Evolutionary conservation across 2,329 filamentous ascomycete species (phyloP).

Genomic region (Xylariaceae sp.): DNA sequence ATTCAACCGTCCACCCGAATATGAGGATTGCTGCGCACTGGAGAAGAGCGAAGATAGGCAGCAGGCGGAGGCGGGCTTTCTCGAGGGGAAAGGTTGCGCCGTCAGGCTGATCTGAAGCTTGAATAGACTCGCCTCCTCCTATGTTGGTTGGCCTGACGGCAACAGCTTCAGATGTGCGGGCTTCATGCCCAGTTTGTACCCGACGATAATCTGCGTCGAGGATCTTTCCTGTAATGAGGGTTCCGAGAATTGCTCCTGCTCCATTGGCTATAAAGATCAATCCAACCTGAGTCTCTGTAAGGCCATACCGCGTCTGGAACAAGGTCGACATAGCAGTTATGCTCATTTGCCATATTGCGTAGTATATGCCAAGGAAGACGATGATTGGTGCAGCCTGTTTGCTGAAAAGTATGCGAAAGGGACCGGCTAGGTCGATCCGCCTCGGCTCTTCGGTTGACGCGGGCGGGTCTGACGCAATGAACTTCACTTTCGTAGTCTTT

Average conservation of each 20-base stretch:
- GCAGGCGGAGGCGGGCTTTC: slow-evolving; percentile 45
- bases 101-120: slow-evolving; percentile 3
- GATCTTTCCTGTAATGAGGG: slow-evolving; percentile 47
- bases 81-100: slow-evolving; percentile 42
- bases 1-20: slow-evolving; percentile 52
- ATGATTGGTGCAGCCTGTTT: slow-evolving; percentile 42
- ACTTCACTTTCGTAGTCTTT: slow-evolving; percentile 25
- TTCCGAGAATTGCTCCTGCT: slow-evolving; percentile 50
- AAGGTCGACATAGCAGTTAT: slow-evolving; percentile 50
- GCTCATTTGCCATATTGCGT: slow-evolving; percentile 53
- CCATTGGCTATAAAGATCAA: slow-evolving; percentile 54
- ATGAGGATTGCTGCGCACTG: slow-evolving; percentile 44
- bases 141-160: no score
- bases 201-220: slow-evolving; percentile 49
- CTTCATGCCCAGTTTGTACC: slow-evolving; percentile 32
- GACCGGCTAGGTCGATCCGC: slow-evolving; percentile 40
- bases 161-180: background rate
- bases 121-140: no score
- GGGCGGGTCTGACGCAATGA: slow-evolving; percentile 12
- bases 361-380: slow-evolving; percentile 46
- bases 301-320: slow-evolving; percentile 40
- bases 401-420: slow-evolving; percentile 44
- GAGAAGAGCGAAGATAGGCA: slow-evolving; percentile 41
- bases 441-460: slow-evolving; percentile 27
- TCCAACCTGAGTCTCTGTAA: slow-evolving; percentile 43